Base-by-base conservation (phyloP, 2,329 filamentous ascomycete species). In the Didymella lethalis region DNA sequence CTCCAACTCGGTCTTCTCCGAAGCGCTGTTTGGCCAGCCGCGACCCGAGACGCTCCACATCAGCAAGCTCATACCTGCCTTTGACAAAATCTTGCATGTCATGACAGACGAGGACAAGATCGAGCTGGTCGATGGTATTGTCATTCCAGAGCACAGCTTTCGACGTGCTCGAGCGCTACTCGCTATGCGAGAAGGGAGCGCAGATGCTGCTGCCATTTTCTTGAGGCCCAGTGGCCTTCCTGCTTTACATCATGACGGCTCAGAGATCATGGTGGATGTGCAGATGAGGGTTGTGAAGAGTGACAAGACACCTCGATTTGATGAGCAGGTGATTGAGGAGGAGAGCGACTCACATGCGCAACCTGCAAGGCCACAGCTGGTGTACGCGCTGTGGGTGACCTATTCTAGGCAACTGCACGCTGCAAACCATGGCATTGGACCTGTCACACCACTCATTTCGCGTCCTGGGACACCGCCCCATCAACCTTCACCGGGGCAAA, bases 241-340 rank as follows among this genome's bases (percentile, higher is more conserved):
- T 5, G 95, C 93, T 0, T 89, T 86, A 70, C 95, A 99, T 75
- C 88, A 93, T 38, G 95, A 99, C 74, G 94, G 95, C 3, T 90
- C 91, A 0, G 91, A 95, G 62, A 89, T 99, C 63, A 94, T 92
- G 77, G 91, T 99, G 34, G 95, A 99, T 74, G 88, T 97, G 29
- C 95, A 99, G 78, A 92, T 99, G 90, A 88, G 95, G 32, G 93
- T 99, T 25, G 93, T 98, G 16, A 92, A 94, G 79, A 97, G 91
- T 75, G 93, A 94, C 3, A 83, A 83, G 53, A 70, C 64, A 3
- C 64, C 67, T 20, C 69, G 62, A 1, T 69, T 86, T 60, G 83
- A 85, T 52, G 85, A 89, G 56, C 82, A 89, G 63, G 85, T 88
- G 2, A 85, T 89, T n/a, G 82, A 86, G 52, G 88, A 92, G 73